phyloP scores from a whole-genome alignment of 371 early-diverging fungal genomes.

The Zychaea mexicana region DNA sequence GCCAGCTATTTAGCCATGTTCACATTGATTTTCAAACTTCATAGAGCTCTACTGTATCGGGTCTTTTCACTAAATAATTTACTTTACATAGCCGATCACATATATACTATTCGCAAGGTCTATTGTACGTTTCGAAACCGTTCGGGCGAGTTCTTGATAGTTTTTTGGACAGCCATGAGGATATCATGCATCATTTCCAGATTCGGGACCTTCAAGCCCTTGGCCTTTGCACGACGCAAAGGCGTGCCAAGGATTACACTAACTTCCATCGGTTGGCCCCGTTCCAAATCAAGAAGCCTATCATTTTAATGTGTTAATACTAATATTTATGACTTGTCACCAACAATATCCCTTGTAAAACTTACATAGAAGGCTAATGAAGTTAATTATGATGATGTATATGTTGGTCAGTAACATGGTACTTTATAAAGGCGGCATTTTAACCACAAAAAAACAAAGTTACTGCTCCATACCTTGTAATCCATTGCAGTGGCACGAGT shows the following conservation, averaged over 20 bases:
- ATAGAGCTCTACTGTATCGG: too few relatives aligned
- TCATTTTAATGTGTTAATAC: not conserved
- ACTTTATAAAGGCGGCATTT: too few relatives aligned
- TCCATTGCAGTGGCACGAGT: slow-evolving; percentile 50
- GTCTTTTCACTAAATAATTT: too few relatives aligned
- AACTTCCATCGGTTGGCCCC: slow-evolving; percentile 63
- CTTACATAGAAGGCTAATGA: slow-evolving; percentile 58
- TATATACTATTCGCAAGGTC: not conserved
- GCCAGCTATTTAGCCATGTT: too few relatives aligned
- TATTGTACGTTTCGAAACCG: not conserved
- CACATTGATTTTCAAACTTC: too few relatives aligned
- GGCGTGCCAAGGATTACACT: slow-evolving; percentile 69
- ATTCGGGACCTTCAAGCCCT: slow-evolving; percentile 42
- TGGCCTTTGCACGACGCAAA: slow-evolving; percentile 57
- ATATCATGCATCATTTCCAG: slow-evolving; percentile 47
- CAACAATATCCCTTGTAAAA: too few relatives aligned
- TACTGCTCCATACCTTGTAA: slow-evolving; percentile 58
- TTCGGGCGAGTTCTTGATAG: not conserved
- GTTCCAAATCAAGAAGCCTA: slow-evolving; percentile 57
- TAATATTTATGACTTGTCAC: too few relatives aligned
- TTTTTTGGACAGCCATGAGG: slow-evolving; percentile 17
- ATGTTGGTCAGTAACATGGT: not conserved
- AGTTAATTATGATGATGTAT: not conserved
- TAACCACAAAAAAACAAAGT: too few relatives aligned
- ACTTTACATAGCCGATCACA: too few relatives aligned